Conservation (phyloP, 805 yeast genomes). For the Saccharomycopsis fermentans region DNA sequence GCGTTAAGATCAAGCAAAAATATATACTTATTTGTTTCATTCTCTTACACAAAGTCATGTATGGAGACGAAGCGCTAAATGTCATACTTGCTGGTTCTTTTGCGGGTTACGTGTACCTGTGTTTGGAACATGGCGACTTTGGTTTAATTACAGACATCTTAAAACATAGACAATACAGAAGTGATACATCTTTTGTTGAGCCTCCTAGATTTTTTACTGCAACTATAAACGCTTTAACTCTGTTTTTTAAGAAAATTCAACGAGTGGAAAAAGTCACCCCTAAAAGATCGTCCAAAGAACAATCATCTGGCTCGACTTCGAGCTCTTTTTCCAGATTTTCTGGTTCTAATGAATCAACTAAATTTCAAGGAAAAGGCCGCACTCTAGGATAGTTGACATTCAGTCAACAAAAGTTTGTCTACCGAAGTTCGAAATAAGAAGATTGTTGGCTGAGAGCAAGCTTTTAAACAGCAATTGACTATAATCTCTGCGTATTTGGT, state of each 20-base stretch:
- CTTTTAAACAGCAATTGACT: too few species aligned
- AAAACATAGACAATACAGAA: background rate
- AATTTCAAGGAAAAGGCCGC: too few species aligned
- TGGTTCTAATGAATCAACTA: too few species aligned
- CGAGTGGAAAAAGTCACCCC: too few species aligned
- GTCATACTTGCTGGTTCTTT: background rate
- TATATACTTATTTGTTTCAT: background rate
- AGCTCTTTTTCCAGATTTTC: too few species aligned
- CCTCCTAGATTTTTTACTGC: background rate
- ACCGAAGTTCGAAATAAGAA: too few species aligned
- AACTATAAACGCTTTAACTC: background rate
- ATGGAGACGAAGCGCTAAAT: background rate
- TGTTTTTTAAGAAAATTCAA: background rate
- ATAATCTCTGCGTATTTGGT: too few species aligned
- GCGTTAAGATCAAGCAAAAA: background rate
- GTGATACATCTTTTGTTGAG: background rate
- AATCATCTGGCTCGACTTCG: too few species aligned
- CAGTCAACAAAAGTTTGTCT: too few species aligned
- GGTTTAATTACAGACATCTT: background rate
- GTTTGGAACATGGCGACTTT: background rate
- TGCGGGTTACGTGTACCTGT: constrained; percentile 2
- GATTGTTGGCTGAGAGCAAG: too few species aligned
- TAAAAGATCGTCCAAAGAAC: too few species aligned
- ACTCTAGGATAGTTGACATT: too few species aligned
- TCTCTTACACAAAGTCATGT: background rate